phyloP scores from a whole-genome alignment of 257 asterid genomes.

The Forsythia suspensa region DNA sequence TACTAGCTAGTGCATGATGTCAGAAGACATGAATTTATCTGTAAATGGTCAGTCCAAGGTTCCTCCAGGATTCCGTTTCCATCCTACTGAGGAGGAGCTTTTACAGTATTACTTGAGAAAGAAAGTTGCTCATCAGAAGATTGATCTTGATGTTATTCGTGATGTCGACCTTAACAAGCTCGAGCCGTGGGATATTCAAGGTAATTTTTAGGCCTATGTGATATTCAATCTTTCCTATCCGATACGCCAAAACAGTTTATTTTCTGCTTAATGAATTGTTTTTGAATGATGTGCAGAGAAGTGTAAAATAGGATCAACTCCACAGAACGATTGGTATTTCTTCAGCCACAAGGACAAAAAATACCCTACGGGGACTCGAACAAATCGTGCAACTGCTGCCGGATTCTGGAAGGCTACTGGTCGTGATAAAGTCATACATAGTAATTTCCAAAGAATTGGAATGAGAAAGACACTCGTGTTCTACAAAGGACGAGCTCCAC shows the following conservation, averaged over 20 bases:
- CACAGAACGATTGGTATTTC: constrained; percentile 92
- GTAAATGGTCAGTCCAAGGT: constrained; percentile 85
- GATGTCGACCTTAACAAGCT: constrained; percentile 93
- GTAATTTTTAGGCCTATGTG: constrained; percentile 21
- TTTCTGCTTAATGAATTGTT: neutral
- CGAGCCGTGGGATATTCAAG: constrained; percentile 98
- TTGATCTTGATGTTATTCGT: constrained; percentile 86
- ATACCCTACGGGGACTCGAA: constrained; percentile 83
- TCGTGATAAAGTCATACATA: constrained; percentile 76
- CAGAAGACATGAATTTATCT: constrained; percentile 64
- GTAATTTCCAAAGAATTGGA: constrained; percentile 66
- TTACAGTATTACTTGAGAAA: constrained; percentile 81
- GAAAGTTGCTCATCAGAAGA: constrained; percentile 64
- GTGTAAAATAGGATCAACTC: constrained; percentile 83
- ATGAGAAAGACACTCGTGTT: constrained; percentile 89
- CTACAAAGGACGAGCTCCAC: constrained; percentile 87
- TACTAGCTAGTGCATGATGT: constrained; percentile 19
- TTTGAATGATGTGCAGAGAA: constrained; percentile 38
- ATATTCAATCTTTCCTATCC: neutral
- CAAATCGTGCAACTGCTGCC: constrained; percentile 87
- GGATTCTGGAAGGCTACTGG: constrained; percentile 98
- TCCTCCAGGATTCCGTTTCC: constrained; percentile 93
- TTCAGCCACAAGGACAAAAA: constrained; percentile 94
- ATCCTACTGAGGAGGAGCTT: constrained; percentile 93
- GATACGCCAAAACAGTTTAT: neutral